Base-by-base conservation (phyloP, 129 eudicot genomes). In the Erigeron canadensis region DNA sequence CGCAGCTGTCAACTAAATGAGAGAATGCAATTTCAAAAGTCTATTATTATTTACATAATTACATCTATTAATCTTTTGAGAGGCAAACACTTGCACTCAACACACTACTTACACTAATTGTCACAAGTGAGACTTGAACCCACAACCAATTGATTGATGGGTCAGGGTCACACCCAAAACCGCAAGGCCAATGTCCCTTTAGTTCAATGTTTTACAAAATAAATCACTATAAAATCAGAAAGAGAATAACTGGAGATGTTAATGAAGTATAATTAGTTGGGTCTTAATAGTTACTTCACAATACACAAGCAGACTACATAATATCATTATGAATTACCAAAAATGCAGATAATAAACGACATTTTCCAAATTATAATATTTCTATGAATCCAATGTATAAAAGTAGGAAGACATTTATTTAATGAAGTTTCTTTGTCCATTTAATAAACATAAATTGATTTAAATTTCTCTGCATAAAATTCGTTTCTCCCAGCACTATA, bases 401-500 rank as follows among this genome's bases (percentile, higher is more conserved):
- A 72, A 72, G 59, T 72, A 61, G 69, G 62, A 73, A 58, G 45
- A 46, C 8, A 38, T n/a, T 16, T 47, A 63, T 7, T 48, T 73
- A 8, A 17, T 48, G 13, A 41, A 57, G 44, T 38, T 63, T 40
- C 70, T 53, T 28, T 50, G 34, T 63, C 28, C 41, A 15, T 19
- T 50, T 39, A 28, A 28, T 28, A 28, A 3, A 28, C 34, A 28
- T 3, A 28, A 28, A 28, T n/a, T n/a, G n/a, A n/a, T n/a, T n/a
- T n/a, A n/a, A n/a, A n/a, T n/a, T n/a, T n/a, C n/a, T n/a, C n/a
- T n/a, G n/a, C n/a, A n/a, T n/a, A n/a, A n/a, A n/a, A n/a, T n/a
- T n/a, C n/a, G n/a, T n/a, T n/a, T n/a, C n/a, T n/a, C n/a, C n/a
- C n/a, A n/a, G n/a, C n/a, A n/a, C n/a, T n/a, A n/a, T n/a, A n/a